Evolutionary conservation across 2,329 filamentous ascomycete genomes (phyloP).

Genomic region (Paraconiothyrium brasiliense): DNA sequence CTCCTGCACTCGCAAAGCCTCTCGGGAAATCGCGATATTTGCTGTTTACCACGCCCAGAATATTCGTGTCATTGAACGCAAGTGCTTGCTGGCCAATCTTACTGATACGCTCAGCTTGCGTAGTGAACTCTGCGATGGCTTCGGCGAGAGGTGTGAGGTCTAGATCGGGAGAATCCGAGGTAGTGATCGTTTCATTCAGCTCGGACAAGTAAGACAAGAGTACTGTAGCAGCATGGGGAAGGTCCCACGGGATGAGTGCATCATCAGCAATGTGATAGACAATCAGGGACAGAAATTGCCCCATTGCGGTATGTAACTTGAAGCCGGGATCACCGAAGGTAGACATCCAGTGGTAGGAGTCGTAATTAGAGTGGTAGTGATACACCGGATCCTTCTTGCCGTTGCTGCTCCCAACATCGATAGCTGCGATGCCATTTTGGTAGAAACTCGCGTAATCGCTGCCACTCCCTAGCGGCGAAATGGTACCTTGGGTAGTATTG

Average conservation of each 20-base stretch:
- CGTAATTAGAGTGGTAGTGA: slow-evolving; percentile 37
- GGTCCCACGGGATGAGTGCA: slow-evolving; percentile 30
- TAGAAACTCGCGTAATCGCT: slow-evolving; percentile 54
- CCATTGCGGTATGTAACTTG: slow-evolving; percentile 29
- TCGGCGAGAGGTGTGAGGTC: slow-evolving; percentile 20
- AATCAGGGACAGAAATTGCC: slow-evolving; percentile 30
- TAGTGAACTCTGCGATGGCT: slow-evolving; percentile 27
- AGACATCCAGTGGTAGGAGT: slow-evolving; percentile 35
- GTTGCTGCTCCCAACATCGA: slow-evolving; percentile 30
- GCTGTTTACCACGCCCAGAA: slow-evolving; percentile 28
- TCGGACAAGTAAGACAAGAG: slow-evolving; percentile 29
- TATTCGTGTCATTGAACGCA: slow-evolving; percentile 22
- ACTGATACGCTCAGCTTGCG: slow-evolving; percentile 21
- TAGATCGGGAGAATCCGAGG: slow-evolving; percentile 22
- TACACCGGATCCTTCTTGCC: slow-evolving; percentile 31
- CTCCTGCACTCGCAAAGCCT: slow-evolving; percentile 28
- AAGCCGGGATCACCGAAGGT: slow-evolving; percentile 34
- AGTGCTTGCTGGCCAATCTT: slow-evolving; percentile 20
- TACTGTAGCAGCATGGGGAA: slow-evolving; percentile 28
- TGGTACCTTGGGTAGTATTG: slow-evolving; percentile 36
- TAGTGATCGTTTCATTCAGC: slow-evolving; percentile 27
- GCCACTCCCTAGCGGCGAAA: slow-evolving; percentile 51
- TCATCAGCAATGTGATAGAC: slow-evolving; percentile 33
- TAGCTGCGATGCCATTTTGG: slow-evolving; percentile 47
- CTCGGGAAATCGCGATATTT: slow-evolving; percentile 31